Conservation (phyloP, 2,329 filamentous ascomycete species). For the Pseudocercospora fijiensis region DNA sequence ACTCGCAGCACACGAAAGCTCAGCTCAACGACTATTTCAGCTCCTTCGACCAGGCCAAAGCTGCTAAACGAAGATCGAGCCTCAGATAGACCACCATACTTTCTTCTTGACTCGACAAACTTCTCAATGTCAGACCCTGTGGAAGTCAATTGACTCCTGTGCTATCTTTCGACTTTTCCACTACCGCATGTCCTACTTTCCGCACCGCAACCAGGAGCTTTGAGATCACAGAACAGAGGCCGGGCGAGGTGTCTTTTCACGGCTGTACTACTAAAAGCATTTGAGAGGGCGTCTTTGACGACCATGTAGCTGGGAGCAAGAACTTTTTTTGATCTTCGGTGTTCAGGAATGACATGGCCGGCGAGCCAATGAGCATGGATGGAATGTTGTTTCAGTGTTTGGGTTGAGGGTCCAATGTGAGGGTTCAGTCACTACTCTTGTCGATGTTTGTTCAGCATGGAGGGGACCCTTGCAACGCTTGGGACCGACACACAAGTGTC, state of each 20-base stretch:
- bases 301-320: slow-evolving; percentile 17
- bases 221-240: slow-evolving; percentile 19
- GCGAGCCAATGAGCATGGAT: slow-evolving; percentile 21
- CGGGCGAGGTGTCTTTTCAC: slow-evolving; percentile 12
- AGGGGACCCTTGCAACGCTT: slow-evolving; percentile 6
- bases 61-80: slow-evolving; percentile 48
- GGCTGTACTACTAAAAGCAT: slow-evolving; percentile 32
- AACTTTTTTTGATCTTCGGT: slow-evolving; percentile 13
- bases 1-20: slow-evolving; percentile 74
- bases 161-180: slow-evolving; percentile 8
- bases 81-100: slow-evolving; percentile 22
- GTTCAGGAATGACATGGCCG: slow-evolving; percentile 18
- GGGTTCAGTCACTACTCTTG: slow-evolving; percentile 20
- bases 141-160: slow-evolving; percentile 4
- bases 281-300: slow-evolving; percentile 20
- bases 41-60: slow-evolving; percentile 81
- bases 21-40: slow-evolving; percentile 85
- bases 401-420: slow-evolving; percentile 1
- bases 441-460: slow-evolving; percentile 18
- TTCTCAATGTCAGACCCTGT: neutral
- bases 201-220: slow-evolving; percentile 12
- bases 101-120: neutral
- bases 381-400: slow-evolving; percentile 17
- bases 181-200: neutral
- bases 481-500: neutral